Evolutionary conservation across 2,329 filamentous ascomycete species (phyloP).

Genomic region (Cercospora citrullina): DNA sequence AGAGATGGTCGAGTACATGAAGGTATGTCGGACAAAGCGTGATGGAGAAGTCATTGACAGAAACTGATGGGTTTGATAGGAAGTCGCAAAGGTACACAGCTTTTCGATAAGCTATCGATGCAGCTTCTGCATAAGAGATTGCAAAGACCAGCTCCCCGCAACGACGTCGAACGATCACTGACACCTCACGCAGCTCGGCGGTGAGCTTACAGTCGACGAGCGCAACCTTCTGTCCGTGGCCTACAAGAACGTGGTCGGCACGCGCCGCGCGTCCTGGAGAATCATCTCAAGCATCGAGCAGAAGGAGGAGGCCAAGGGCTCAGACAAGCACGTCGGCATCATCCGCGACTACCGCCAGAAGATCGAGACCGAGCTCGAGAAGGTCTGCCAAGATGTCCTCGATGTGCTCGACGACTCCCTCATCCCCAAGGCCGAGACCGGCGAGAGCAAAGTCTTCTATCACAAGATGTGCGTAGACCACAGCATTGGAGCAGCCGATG

Average conservation of each 20-base stretch:
- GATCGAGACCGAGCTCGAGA: slow-evolving; percentile 96
- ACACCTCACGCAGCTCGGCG: slow-evolving; percentile 55
- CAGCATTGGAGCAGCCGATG: neutral
- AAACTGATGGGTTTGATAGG: slow-evolving; percentile 55
- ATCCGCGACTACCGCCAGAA: slow-evolving; percentile 98
- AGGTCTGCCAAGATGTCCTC: slow-evolving; percentile 97
- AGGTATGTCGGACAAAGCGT: slow-evolving; percentile 55
- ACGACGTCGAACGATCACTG: slow-evolving; percentile 15
- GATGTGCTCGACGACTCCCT: slow-evolving; percentile 90
- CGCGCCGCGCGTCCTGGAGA: slow-evolving; percentile 96
- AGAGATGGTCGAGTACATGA: slow-evolving; percentile 99
- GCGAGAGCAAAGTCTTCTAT: slow-evolving; percentile 99
- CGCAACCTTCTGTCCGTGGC: slow-evolving; percentile 95
- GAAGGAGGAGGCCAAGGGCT: slow-evolving; percentile 99
- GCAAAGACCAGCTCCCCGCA: slow-evolving; percentile 6
- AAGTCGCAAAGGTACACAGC: slow-evolving; percentile 82
- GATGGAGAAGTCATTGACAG: neutral
- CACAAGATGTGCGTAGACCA: slow-evolving; percentile 86
- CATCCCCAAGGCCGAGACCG: slow-evolving; percentile 92
- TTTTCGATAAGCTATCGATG: slow-evolving; percentile 24
- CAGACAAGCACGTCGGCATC: slow-evolving; percentile 87
- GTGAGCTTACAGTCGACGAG: slow-evolving; percentile 68
- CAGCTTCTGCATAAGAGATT: slow-evolving; percentile 21
- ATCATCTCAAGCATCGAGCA: slow-evolving; percentile 99
- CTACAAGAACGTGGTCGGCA: slow-evolving; percentile 99